Evolutionary conservation across 352 stramenopile species (phyloP).

Genomic region (Globisporangium solare): DNA sequence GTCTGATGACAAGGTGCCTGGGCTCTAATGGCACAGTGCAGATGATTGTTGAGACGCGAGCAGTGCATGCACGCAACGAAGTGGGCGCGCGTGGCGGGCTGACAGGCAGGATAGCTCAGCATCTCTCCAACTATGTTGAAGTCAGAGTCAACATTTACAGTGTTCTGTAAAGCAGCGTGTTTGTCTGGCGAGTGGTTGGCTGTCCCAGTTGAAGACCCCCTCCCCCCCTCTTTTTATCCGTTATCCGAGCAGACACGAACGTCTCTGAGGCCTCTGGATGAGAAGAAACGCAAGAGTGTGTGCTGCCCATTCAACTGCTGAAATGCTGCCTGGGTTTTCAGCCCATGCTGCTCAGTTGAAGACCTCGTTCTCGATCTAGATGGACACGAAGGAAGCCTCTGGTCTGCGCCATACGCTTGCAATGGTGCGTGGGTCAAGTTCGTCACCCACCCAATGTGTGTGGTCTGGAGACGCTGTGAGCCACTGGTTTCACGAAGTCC

Average conservation of each 20-base stretch:
- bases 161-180: too few species aligned
- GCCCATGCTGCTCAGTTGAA: not conserved
- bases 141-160: too few species aligned
- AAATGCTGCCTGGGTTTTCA: not conserved
- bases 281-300: too few species aligned
- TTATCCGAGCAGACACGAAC: not conserved
- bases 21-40: too few species aligned
- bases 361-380: not conserved
- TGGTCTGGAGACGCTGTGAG: not conserved
- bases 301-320: not conserved
- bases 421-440: not conserved
- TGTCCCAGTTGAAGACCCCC: not conserved
- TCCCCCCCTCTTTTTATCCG: not conserved
- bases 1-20: too few species aligned
- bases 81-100: too few species aligned
- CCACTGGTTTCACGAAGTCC: not conserved
- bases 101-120: too few species aligned
- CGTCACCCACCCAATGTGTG: not conserved
- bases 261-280: too few species aligned
- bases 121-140: too few species aligned
- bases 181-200: not conserved
- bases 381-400: not conserved
- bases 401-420: not conserved
- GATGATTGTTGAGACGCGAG: too few species aligned
- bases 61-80: too few species aligned